Evolutionary conservation across 2,329 filamentous ascomycete genomes (phyloP).

Genomic region (Fusarium siculi): DNA sequence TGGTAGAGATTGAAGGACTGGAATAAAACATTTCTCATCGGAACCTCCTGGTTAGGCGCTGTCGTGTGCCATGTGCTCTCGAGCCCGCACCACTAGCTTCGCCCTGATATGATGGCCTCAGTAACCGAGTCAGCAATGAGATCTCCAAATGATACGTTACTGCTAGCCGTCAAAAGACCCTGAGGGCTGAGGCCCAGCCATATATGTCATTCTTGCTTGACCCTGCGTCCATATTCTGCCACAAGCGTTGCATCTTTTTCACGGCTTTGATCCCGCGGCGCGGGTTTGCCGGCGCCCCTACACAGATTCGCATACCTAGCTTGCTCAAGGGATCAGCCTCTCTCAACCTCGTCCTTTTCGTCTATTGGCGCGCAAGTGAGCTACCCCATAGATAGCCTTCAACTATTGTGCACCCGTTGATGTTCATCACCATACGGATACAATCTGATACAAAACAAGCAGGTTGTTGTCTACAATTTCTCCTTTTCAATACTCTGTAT

Average conservation of each 20-base stretch:
- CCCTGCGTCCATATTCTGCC: slow-evolving; percentile 2
- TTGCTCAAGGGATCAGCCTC: slow-evolving; percentile 20
- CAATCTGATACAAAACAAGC: slow-evolving; percentile 16
- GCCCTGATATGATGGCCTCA: slow-evolving; percentile 19
- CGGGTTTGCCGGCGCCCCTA: not conserved
- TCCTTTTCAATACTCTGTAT: not conserved
- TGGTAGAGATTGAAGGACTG: slow-evolving; percentile 7
- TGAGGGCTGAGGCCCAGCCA: slow-evolving; percentile 18
- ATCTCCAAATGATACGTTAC: slow-evolving; percentile 37
- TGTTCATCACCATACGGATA: not conserved
- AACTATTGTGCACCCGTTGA: not conserved
- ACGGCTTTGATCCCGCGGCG: not conserved
- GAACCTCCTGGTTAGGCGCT: slow-evolving; percentile 9
- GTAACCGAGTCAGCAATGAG: slow-evolving; percentile 23
- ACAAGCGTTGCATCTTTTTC: not conserved
- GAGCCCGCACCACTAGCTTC: slow-evolving; percentile 18
- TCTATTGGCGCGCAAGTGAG: slow-evolving; percentile 33
- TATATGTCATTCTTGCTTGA: slow-evolving; percentile 25
- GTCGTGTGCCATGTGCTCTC: slow-evolving; percentile 25
- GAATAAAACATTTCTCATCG: not conserved
- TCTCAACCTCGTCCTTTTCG: not conserved
- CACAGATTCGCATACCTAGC: slow-evolving; percentile 12
- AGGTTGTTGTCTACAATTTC: slow-evolving; percentile 20
- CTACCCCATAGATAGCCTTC: not conserved
- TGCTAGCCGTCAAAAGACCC: slow-evolving; percentile 23